phyloP scores from a whole-genome alignment of 2,329 filamentous ascomycete species.

The Ilyonectria mors-panacis region DNA sequence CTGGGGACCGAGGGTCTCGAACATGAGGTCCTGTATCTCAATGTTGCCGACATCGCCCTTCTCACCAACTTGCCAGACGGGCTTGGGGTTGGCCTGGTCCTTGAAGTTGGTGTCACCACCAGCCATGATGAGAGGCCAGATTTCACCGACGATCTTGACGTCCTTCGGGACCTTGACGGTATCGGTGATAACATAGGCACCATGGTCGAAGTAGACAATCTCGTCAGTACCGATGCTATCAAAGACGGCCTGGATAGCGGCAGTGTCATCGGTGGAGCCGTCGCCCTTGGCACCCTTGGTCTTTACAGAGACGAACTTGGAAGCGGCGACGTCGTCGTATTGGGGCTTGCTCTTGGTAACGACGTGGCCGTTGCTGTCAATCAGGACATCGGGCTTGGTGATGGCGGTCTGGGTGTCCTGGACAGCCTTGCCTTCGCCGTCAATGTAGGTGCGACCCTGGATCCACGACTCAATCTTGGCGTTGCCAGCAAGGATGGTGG shows the following conservation, averaged over 20 bases:
- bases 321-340: constrained; percentile 78
- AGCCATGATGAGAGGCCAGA: constrained; percentile 92
- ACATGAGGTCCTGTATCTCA: constrained; percentile 90
- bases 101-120: constrained; percentile 79
- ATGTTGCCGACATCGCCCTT: constrained; percentile 83
- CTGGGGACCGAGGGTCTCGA: constrained; percentile 86
- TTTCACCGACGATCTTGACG: constrained; percentile 90
- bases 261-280: constrained; percentile 88
- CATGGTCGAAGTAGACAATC: constrained; percentile 82
- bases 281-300: constrained; percentile 88
- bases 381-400: constrained; percentile 76
- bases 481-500: constrained; percentile 78
- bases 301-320: constrained; percentile 87
- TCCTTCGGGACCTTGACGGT: constrained; percentile 83
- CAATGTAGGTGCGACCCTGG: constrained; percentile 83
- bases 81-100: constrained; percentile 81
- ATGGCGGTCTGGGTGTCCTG: constrained; percentile 71
- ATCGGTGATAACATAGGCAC: constrained; percentile 78
- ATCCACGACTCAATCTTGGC: constrained; percentile 79
- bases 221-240: constrained; percentile 75
- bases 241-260: constrained; percentile 84
- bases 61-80: constrained; percentile 89
- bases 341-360: constrained; percentile 92
- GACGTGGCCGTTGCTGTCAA: constrained; percentile 76
- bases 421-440: constrained; percentile 63